phyloP scores from a whole-genome alignment of 2,329 filamentous ascomycete genomes.

The Cladophialophora chaetospira region DNA sequence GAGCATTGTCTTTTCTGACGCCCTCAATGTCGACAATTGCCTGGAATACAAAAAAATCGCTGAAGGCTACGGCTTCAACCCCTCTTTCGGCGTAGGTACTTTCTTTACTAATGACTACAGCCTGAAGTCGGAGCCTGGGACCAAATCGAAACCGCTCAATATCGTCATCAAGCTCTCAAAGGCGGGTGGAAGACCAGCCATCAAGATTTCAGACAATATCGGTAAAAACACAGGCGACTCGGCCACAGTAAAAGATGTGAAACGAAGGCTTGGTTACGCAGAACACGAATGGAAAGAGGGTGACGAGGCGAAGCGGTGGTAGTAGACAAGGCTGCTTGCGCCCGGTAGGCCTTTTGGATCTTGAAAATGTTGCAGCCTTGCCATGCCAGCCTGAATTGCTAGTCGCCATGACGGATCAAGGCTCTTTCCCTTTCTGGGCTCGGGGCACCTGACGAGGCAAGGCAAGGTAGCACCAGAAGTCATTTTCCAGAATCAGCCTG shows the following conservation, averaged over 20 bases:
- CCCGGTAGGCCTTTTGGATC: not conserved
- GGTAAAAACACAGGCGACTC: slow-evolving; percentile 93
- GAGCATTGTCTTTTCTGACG: slow-evolving; percentile 92
- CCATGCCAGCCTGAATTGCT: slow-evolving; percentile 3
- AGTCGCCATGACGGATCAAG: slow-evolving; percentile 20
- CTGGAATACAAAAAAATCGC: slow-evolving; percentile 85
- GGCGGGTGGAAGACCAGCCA: slow-evolving; percentile 74
- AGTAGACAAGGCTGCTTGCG: slow-evolving; percentile 46
- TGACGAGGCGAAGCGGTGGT: slow-evolving; percentile 84
- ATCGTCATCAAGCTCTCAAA: slow-evolving; percentile 97
- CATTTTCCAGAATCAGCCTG: too few species aligned
- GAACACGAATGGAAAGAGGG: slow-evolving; percentile 82
- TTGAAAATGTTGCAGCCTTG: slow-evolving; percentile 31
- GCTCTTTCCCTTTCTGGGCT: slow-evolving; percentile 24
- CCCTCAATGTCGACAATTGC: slow-evolving; percentile 85
- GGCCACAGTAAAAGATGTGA: slow-evolving; percentile 76
- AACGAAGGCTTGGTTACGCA: slow-evolving; percentile 79
- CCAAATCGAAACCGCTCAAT: slow-evolving; percentile 88
- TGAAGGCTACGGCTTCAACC: slow-evolving; percentile 76
- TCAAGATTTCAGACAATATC: slow-evolving; percentile 91
- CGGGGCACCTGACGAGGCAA: not conserved
- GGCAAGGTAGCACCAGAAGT: too few species aligned
- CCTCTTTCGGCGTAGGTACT: slow-evolving; percentile 91
- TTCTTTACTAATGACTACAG: slow-evolving; percentile 94
- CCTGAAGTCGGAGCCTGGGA: slow-evolving; percentile 64